These are phyloP conservation scores for Ganoderma multipileum DNA, from an alignment of 1,284 basidiomycete genomes.

Conservation along the genomic window DNA sequence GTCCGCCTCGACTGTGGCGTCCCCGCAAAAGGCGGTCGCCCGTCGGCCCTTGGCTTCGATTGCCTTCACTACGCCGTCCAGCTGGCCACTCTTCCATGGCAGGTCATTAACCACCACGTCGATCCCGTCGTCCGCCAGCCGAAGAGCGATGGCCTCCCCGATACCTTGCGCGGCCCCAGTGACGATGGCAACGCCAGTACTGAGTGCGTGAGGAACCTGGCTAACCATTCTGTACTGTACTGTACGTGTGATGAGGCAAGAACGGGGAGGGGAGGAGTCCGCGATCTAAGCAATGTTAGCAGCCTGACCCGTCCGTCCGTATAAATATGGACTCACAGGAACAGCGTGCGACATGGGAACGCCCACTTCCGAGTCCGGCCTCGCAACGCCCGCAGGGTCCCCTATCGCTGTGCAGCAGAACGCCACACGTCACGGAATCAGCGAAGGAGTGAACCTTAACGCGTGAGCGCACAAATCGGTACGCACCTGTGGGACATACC, in stretches of 20 bases:
- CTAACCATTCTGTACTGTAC: background rate
- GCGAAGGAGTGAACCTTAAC: background rate
- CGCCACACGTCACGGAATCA: background rate
- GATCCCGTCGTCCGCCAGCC: constrained; percentile 51
- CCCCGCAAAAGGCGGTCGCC: constrained; percentile 37
- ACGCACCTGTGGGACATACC: background rate
- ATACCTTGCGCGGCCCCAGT: constrained; percentile 50
- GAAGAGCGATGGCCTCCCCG: constrained; percentile 48
- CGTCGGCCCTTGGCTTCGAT: constrained; percentile 41
- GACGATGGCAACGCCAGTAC: constrained; percentile 43
- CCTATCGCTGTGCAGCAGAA: background rate
- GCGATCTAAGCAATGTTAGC: background rate
- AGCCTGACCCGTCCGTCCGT: background rate
- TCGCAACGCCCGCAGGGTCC: background rate
- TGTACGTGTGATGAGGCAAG: background rate
- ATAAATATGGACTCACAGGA: background rate
- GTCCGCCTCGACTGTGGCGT: constrained; percentile 46
- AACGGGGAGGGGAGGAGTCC: background rate
- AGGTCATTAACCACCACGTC: constrained; percentile 49
- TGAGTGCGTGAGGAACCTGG: constrained; percentile 12
- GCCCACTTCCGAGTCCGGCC: background rate
- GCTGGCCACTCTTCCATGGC: constrained; percentile 33
- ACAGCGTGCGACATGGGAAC: background rate
- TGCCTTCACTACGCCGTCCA: constrained; percentile 41
- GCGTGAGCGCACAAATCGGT: background rate